Percentiles rank a stretch among this genome's conserved stretches.
These are phyloP conservation scores for Fusarium graminum DNA, from an alignment of 2,329 filamentous ascomycete species.

Conservation along the genomic window DNA sequence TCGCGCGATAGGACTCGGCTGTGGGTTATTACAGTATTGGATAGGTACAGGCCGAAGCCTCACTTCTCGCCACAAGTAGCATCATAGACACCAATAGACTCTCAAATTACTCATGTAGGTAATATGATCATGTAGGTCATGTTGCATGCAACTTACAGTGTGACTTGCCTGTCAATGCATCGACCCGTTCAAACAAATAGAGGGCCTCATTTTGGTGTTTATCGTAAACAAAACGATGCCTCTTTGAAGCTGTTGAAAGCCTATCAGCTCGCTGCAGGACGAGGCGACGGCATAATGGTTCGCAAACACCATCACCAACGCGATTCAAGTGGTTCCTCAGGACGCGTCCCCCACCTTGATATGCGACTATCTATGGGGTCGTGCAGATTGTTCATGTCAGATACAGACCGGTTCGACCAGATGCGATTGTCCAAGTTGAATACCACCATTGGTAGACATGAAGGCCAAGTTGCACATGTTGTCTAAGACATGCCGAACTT, in stretches of 20 bases:
- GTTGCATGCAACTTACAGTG: conserved; percentile 6
- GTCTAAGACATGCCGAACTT: background rate
- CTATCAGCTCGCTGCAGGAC: conserved; percentile 25
- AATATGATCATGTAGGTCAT: conserved; percentile 35
- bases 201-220: conserved; percentile 20
- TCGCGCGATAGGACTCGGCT: conserved; percentile 10
- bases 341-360: conserved; percentile 30
- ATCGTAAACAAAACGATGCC: conserved; percentile 36
- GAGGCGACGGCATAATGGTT: conserved; percentile 39
- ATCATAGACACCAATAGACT: conserved; percentile 11
- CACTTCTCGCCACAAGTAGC: conserved; percentile 17
- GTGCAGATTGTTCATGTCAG: conserved; percentile 23
- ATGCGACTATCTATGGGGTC: conserved; percentile 11
- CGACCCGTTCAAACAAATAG: conserved; percentile 13
- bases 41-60: conserved; percentile 1
- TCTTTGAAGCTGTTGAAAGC: conserved; percentile 16
- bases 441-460: background rate
- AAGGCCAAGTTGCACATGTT: background rate
- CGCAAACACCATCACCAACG: conserved; percentile 28
- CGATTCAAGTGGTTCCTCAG: conserved; percentile 31
- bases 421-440: background rate
- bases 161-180: conserved; percentile 38
- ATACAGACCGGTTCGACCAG: conserved; percentile 18
- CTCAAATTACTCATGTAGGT: conserved; percentile 6
- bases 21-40: conserved; percentile 5